Evolutionary conservation across 1,284 basidiomycete species (phyloP).

Genomic region (Trichosporon sp.): DNA sequence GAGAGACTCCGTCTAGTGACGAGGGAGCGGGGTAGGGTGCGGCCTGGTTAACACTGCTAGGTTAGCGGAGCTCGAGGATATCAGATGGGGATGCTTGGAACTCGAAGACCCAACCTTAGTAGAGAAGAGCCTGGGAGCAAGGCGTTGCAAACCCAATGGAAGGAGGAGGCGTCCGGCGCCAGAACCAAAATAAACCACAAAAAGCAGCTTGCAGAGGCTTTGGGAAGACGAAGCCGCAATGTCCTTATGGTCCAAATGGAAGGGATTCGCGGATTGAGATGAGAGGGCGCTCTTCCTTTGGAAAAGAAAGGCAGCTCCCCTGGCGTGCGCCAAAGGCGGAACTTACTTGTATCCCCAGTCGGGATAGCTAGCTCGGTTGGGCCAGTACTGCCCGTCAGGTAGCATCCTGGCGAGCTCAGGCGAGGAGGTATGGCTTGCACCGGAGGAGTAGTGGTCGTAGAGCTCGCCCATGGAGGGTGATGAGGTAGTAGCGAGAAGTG

Average conservation of each 20-base stretch:
- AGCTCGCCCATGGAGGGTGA: not conserved
- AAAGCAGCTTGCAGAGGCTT: not conserved
- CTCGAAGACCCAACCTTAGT: no score
- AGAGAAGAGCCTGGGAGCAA: no score
- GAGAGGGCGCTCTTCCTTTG: no score
- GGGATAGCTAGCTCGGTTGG: conserved; percentile 4
- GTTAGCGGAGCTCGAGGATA: not conserved
- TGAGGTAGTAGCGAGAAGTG: not conserved
- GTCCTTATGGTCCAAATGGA: no score
- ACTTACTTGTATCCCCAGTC: conserved; percentile 12
- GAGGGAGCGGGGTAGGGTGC: not conserved
- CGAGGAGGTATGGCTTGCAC: not conserved
- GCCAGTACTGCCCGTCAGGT: conserved; percentile 10
- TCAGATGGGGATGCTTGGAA: not conserved
- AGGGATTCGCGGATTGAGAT: not conserved
- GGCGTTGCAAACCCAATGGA: no score
- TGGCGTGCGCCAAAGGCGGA: not conserved
- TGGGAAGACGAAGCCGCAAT: not conserved
- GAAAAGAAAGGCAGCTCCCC: not conserved
- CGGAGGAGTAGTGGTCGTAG: conserved; percentile 6
- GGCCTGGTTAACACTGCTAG: not conserved
- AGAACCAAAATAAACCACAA: not conserved
- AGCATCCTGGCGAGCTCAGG: conserved; percentile 2
- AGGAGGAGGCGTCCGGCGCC: no score
- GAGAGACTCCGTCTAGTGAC: not conserved